Evolutionary conservation across 371 early-diverging fungal genomes (phyloP).

Genomic region (Mortierella sp.): DNA sequence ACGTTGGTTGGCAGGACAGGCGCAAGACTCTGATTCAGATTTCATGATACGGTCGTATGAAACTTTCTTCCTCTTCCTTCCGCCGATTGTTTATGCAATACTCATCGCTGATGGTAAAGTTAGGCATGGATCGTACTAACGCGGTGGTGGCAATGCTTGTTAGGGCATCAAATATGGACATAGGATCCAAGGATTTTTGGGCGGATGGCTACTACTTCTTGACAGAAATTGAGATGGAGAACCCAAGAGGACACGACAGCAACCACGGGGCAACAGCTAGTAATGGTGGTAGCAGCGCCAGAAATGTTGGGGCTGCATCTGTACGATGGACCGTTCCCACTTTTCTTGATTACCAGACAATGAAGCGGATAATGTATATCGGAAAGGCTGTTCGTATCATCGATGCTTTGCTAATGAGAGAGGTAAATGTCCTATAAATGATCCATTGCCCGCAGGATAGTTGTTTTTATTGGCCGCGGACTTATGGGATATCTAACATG

Average conservation of each 20-base stretch:
- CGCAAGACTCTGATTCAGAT: conserved; percentile 25
- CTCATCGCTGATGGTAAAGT: too few relatives aligned
- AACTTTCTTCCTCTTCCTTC: not conserved
- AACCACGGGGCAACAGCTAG: not conserved
- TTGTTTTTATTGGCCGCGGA: too few relatives aligned
- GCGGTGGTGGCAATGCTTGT: not conserved
- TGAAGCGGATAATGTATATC: conserved; percentile 30
- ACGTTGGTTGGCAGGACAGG: conserved; percentile 38
- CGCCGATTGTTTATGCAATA: too few relatives aligned
- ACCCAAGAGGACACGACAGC: not conserved
- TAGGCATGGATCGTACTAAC: not conserved
- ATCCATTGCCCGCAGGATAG: too few relatives aligned
- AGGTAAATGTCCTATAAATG: conserved; percentile 15
- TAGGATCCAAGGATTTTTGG: conserved; percentile 34
- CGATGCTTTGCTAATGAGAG: conserved; percentile 8
- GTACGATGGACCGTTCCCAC: conserved; percentile 13
- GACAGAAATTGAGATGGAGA: conserved; percentile 17
- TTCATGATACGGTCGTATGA: conserved; percentile 36
- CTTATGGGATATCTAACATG: too few relatives aligned
- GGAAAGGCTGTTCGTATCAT: conserved; percentile 46
- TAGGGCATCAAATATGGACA: conserved; percentile 22
- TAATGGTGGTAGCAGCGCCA: too few relatives aligned
- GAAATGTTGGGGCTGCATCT: too few relatives aligned
- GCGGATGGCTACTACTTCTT: conserved; percentile 19
- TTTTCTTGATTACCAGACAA: conserved; percentile 14